phyloP scores from a whole-genome alignment of 2,329 filamentous ascomycete species.

The Erysiphe pulchra region DNA sequence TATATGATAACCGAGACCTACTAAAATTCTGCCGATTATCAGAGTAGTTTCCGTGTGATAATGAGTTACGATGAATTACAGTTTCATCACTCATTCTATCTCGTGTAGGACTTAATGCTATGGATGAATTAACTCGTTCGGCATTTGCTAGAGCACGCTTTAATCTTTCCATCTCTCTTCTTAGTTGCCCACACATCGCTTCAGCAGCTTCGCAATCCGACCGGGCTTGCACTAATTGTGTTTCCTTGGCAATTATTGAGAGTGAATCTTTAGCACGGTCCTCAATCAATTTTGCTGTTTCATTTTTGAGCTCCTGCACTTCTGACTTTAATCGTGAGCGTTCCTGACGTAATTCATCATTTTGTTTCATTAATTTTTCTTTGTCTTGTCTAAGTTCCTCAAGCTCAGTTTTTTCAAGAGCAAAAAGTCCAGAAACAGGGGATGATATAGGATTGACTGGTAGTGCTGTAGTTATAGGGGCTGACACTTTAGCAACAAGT shows the following conservation, averaged over 20 bases:
- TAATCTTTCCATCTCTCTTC: constrained; percentile 72
- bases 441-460: constrained; percentile 18
- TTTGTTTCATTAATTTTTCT: constrained; percentile 47
- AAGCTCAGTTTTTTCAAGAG: constrained; percentile 74
- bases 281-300: constrained; percentile 90
- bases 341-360: constrained; percentile 62
- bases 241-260: constrained; percentile 95
- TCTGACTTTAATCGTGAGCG: constrained; percentile 61
- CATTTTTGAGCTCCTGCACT: constrained; percentile 82
- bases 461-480: constrained; percentile 28
- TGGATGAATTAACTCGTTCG: constrained; percentile 21
- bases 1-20: constrained; percentile 24
- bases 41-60: constrained; percentile 11
- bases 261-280: constrained; percentile 89
- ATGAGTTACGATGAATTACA: constrained; percentile 29
- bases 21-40: constrained; percentile 7
- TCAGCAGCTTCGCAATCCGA: constrained; percentile 78
- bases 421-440: constrained; percentile 32
- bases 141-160: constrained; percentile 58
- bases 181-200: constrained; percentile 57
- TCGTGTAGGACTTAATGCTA: constrained; percentile 16
- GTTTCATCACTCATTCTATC: constrained; percentile 28
- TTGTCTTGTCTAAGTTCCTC: constrained; percentile 70
- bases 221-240: constrained; percentile 74
- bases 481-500: constrained; percentile 44